Evolutionary conservation across 306 rosid genomes (phyloP).

Genomic region (Prunus salicina): DNA sequence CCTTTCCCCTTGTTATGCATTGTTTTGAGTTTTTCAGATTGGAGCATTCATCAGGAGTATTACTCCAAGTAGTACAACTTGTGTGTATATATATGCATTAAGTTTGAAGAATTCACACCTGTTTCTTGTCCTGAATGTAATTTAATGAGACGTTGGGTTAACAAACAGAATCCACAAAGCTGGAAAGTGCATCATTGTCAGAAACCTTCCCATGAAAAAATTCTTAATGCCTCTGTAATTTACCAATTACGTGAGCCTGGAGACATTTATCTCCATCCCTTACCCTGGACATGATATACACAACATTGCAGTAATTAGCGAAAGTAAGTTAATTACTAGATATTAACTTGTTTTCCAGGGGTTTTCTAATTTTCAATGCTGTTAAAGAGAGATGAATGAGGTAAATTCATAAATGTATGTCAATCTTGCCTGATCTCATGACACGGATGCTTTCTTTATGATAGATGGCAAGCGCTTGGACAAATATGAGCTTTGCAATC

Average conservation of each 20-base stretch:
- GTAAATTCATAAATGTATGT: slow-evolving; percentile 76
- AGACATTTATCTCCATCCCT: slow-evolving; percentile 28
- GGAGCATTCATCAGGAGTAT: background rate
- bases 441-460: slow-evolving; percentile 98
- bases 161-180: background rate
- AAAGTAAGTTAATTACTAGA: slow-evolving; percentile 31
- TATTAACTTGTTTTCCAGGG: slow-evolving; percentile 40
- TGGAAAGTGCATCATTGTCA: background rate
- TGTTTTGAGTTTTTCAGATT: background rate
- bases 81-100: background rate
- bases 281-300: slow-evolving; percentile 19
- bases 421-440: slow-evolving; percentile 79
- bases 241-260: slow-evolving; percentile 29
- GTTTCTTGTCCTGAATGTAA: background rate
- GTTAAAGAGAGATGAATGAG: slow-evolving; percentile 73
- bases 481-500: slow-evolving; percentile 99
- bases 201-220: slow-evolving; percentile 6
- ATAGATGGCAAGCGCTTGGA: slow-evolving; percentile 99
- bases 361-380: slow-evolving; percentile 42
- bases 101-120: background rate
- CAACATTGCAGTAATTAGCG: slow-evolving; percentile 24
- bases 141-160: background rate
- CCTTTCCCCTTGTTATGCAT: background rate
- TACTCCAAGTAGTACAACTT: background rate
- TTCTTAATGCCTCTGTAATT: slow-evolving; percentile 1